Conservation (phyloP, 768 basidiomycete genomes). For the Leccinellum luteum region DNA sequence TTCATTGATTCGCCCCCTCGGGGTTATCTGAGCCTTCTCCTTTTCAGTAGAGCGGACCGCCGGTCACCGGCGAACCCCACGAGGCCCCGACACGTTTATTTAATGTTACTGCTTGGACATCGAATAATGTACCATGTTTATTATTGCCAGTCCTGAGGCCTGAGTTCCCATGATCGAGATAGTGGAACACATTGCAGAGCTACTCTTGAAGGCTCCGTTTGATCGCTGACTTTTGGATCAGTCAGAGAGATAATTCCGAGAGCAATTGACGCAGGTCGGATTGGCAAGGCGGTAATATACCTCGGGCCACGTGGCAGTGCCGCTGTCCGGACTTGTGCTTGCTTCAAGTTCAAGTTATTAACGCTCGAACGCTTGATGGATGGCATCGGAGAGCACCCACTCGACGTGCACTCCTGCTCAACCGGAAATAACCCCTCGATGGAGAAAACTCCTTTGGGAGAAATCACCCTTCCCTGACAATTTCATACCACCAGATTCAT, state of each 20-base stretch:
- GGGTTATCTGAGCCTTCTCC: slow-evolving; percentile 26
- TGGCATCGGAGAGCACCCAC: background rate
- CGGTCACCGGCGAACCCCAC: slow-evolving; percentile 26
- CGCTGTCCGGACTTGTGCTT: no score
- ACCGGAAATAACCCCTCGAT: slow-evolving; percentile 32
- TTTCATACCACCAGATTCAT: slow-evolving; percentile 70
- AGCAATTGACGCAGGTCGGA: slow-evolving; percentile 4
- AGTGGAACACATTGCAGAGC: slow-evolving; percentile 4
- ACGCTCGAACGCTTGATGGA: background rate
- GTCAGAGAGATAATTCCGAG: slow-evolving; percentile 14
- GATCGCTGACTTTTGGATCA: background rate
- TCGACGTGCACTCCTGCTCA: background rate
- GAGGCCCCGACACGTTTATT: slow-evolving; percentile 35
- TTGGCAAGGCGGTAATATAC: background rate
- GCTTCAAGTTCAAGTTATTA: background rate
- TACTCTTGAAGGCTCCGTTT: background rate
- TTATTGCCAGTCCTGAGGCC: background rate
- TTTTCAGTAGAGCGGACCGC: slow-evolving; percentile 20
- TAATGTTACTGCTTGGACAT: slow-evolving; percentile 23
- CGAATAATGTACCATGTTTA: slow-evolving; percentile 15
- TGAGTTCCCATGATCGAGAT: slow-evolving; percentile 29
- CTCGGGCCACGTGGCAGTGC: slow-evolving; percentile 14
- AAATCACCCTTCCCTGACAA: slow-evolving; percentile 77
- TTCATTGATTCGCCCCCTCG: slow-evolving; percentile 32
- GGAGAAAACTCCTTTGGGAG: slow-evolving; percentile 83